A percentile compares a stretch with the other conserved stretches of the same genome.
phyloP scores from a whole-genome alignment of 2,329 filamentous ascomycete genomes.

The Aspergillus sp. region DNA sequence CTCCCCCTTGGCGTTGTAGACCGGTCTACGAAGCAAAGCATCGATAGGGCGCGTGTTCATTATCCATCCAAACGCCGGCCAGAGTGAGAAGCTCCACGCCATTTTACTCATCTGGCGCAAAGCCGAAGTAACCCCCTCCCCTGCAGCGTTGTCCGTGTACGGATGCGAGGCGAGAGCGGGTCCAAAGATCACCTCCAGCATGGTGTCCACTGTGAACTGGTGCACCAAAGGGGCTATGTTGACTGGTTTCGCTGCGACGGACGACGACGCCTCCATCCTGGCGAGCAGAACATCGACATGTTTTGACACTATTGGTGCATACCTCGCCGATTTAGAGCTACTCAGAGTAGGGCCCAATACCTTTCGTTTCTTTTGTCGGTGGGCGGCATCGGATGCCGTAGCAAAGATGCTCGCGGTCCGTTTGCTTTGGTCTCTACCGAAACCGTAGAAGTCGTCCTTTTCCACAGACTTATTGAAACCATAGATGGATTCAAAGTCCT shows the following conservation, averaged over 20 bases:
- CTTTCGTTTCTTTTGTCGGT: background rate
- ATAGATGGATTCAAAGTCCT: conserved; percentile 20
- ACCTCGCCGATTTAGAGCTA: background rate
- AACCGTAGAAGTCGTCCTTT: conserved; percentile 18
- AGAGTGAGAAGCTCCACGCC: conserved; percentile 17
- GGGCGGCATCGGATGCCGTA: conserved; percentile 6
- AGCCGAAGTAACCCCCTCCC: conserved; percentile 3
- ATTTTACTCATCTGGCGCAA: conserved; percentile 13
- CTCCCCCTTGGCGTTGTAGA: background rate
- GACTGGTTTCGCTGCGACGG: background rate
- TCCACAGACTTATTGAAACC: conserved; percentile 19
- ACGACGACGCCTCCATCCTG: background rate
- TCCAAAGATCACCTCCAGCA: conserved; percentile 18
- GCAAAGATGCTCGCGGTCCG: conserved; percentile 15
- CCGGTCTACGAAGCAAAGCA: background rate
- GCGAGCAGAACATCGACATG: background rate
- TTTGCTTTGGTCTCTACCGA: conserved; percentile 9
- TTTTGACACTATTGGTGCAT: background rate
- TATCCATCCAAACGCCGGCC: conserved; percentile 16
- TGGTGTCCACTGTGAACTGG: conserved; percentile 14
- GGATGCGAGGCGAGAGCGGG: conserved; percentile 11
- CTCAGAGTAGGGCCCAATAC: background rate
- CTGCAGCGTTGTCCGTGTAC: conserved; percentile 11
- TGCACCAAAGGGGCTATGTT: conserved; percentile 16
- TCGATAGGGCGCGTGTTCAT: conserved; percentile 13